A percentile compares a stretch with the other conserved stretches of the same genome.
Evolutionary conservation across 2,329 filamentous ascomycete species (phyloP).

Genomic region (Monilinia fructigena): DNA sequence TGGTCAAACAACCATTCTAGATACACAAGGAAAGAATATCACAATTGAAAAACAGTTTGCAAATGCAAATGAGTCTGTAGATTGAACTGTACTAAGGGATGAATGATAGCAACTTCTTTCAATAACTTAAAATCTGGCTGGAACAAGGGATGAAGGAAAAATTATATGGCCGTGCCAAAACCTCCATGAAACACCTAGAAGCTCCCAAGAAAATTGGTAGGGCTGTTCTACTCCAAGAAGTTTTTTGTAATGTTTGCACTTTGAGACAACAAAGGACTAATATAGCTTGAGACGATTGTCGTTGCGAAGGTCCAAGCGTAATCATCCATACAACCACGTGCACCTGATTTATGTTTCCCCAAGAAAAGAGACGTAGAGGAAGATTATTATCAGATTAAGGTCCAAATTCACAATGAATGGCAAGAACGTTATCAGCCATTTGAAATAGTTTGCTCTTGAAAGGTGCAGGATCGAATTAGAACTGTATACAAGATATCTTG

Average conservation of each 20-base stretch:
- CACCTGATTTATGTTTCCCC: not conserved
- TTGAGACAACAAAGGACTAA: conserved; percentile 1
- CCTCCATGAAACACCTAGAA: conserved; percentile 2
- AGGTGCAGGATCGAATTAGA: too few species aligned
- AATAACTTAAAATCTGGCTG: not conserved
- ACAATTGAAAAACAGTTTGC: not conserved
- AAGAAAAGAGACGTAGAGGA: not conserved
- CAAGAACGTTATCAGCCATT: not conserved
- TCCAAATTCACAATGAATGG: not conserved
- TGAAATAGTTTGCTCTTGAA: not conserved
- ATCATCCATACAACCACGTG: not conserved
- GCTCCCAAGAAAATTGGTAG: not conserved
- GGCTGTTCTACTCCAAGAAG: not conserved
- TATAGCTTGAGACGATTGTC: conserved; percentile 9
- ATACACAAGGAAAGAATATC: not conserved
- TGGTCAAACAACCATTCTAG: conserved; percentile 1
- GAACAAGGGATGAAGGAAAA: not conserved
- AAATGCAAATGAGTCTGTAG: not conserved
- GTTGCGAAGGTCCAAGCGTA: conserved; percentile 12
- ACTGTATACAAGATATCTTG: not conserved
- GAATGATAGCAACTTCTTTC: not conserved
- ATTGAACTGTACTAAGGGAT: conserved; percentile 2
- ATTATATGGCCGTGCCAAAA: not conserved
- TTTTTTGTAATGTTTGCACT: not conserved
- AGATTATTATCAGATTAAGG: not conserved